A percentile compares a stretch with the other conserved stretches of the same genome.
Evolutionary conservation across 164 flowering plant species (phyloP).

Genomic region (Akebia trifoliata): DNA sequence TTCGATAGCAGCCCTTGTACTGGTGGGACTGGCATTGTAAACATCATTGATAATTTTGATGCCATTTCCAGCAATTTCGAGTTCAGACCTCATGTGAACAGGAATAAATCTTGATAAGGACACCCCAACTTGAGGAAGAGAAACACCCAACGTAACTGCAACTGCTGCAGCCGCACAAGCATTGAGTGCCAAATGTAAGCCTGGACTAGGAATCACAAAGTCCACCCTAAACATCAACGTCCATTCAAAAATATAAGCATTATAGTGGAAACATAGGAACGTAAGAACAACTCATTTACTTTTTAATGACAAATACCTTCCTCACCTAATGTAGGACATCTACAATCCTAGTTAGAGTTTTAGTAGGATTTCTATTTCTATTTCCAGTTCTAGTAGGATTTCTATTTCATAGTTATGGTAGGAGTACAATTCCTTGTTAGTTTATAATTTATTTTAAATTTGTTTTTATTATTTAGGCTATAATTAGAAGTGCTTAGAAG

Average conservation of each 20-base stretch:
- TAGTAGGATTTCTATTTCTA: no score
- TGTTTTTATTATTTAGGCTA: no score
- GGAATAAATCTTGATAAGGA: constrained; percentile 27
- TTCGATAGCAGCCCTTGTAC: constrained; percentile 27
- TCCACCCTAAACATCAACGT: constrained; percentile 21
- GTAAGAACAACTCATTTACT: no score
- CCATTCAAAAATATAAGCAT: background rate
- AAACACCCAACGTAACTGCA: constrained; percentile 22
- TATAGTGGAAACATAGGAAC: background rate
- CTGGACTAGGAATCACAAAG: constrained; percentile 28
- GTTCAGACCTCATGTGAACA: constrained; percentile 29
- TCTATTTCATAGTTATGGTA: no score
- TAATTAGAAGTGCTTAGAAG: no score
- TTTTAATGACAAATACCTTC: background rate
- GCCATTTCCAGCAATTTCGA: constrained; percentile 26
- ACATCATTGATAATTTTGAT: constrained; percentile 28
- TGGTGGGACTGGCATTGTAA: constrained; percentile 34
- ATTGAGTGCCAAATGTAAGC: constrained; percentile 31
- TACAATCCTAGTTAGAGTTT: no score
- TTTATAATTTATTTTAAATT: no score
- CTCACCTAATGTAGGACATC: no score
- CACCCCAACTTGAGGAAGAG: constrained; percentile 26
- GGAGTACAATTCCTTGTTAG: no score
- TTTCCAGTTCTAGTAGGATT: no score
- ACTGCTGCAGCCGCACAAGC: constrained; percentile 39